These are phyloP conservation scores for Ricinus communis DNA, from an alignment of 345 rosid genomes.

Conservation along the genomic window DNA sequence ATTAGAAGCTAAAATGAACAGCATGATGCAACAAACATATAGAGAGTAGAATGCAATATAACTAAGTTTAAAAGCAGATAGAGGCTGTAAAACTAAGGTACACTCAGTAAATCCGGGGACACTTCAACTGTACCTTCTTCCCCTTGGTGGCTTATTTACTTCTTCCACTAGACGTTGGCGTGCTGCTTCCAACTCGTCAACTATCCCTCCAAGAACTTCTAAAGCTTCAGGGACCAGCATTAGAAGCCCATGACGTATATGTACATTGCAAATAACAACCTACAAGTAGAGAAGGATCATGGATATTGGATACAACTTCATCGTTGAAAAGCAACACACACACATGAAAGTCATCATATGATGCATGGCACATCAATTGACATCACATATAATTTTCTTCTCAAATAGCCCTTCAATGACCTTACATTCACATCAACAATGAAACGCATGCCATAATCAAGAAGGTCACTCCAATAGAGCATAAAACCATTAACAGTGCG, in stretches of 20 bases:
- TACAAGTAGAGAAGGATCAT: conserved; percentile 30
- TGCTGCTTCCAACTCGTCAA: conserved; percentile 75
- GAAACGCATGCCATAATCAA: background rate
- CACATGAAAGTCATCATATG: background rate
- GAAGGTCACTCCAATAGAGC: background rate
- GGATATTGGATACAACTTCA: background rate
- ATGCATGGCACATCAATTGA: background rate
- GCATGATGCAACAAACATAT: background rate
- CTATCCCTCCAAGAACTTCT: conserved; percentile 82
- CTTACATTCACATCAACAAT: conserved; percentile 6
- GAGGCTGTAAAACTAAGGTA: conserved; percentile 10
- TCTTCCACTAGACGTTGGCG: conserved; percentile 63
- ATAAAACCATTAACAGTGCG: conserved; percentile 10
- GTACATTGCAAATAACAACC: conserved; percentile 75
- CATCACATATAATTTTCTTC: conserved; percentile 3
- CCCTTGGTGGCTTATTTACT: conserved; percentile 94
- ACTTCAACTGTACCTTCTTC: conserved; percentile 66
- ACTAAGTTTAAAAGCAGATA: background rate
- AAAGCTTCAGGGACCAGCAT: conserved; percentile 87
- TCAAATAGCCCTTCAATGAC: conserved; percentile 13
- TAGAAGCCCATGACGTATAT: conserved; percentile 73
- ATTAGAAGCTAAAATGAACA: background rate
- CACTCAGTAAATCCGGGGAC: conserved; percentile 4
- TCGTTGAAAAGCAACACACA: background rate
- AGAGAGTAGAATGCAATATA: background rate